phyloP scores from a whole-genome alignment of 805 yeast species.

The Ogataea naganishii region DNA sequence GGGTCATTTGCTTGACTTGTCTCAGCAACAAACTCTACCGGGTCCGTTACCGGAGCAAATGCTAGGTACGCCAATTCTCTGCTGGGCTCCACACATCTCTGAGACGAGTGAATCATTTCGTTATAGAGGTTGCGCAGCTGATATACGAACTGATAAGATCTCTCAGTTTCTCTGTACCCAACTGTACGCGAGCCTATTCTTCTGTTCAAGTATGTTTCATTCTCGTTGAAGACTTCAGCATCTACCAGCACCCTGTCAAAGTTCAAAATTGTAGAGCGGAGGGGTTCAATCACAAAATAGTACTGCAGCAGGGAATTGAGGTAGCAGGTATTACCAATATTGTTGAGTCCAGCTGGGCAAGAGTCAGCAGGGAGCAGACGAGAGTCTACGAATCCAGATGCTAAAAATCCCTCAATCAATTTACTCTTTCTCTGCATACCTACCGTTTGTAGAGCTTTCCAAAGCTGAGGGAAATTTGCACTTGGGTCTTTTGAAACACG shows the following conservation, averaged over 20 bases:
- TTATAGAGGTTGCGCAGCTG: slow-evolving; percentile 62
- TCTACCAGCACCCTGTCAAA: slow-evolving; percentile 34
- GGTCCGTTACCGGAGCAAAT: slow-evolving; percentile 61
- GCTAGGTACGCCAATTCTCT: slow-evolving; percentile 84
- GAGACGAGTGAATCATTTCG: slow-evolving; percentile 55
- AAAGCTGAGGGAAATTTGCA: slow-evolving; percentile 44
- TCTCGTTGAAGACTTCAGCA: slow-evolving; percentile 17
- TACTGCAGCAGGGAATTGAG: slow-evolving; percentile 85
- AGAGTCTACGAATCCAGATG: slow-evolving; percentile 55
- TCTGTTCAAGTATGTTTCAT: slow-evolving; percentile 33
- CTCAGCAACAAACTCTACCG: slow-evolving; percentile 44
- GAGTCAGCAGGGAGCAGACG: slow-evolving; percentile 49
- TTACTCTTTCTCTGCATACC: slow-evolving; percentile 48
- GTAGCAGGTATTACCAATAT: slow-evolving; percentile 94
- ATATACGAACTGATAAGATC: slow-evolving; percentile 76
- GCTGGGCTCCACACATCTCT: slow-evolving; percentile 68
- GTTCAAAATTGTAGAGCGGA: slow-evolving; percentile 54
- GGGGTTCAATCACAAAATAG: slow-evolving; percentile 78
- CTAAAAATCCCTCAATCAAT: slow-evolving; percentile 45
- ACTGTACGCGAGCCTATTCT: slow-evolving; percentile 86
- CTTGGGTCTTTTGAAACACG: slow-evolving; percentile 29
- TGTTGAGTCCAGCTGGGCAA: slow-evolving; percentile 89
- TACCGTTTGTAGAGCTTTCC: slow-evolving; percentile 48
- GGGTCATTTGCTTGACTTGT: not conserved
- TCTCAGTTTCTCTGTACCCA: slow-evolving; percentile 64